These are phyloP conservation scores for Wickerhamomyces hampshirensis DNA, from an alignment of 805 yeast species.

Conservation along the genomic window DNA sequence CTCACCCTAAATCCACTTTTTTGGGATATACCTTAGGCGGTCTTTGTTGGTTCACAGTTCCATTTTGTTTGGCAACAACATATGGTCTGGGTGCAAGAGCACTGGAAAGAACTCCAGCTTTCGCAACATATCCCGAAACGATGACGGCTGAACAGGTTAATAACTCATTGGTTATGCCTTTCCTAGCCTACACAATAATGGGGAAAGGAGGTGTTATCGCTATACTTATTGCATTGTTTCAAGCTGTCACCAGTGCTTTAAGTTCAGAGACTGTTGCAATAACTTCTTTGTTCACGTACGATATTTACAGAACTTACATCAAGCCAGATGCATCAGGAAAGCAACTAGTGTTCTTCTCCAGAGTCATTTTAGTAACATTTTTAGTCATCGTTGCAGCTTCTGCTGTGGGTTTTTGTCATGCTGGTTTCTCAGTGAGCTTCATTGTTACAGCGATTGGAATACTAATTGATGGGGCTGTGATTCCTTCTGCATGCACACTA, in stretches of 20 bases:
- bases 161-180: conserved; percentile 63
- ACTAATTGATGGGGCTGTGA: too few species aligned
- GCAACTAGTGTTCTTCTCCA: too few species aligned
- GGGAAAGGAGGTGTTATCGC: conserved; percentile 86
- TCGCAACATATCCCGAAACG: conserved; percentile 45
- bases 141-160: too few species aligned
- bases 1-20: too few species aligned
- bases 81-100: conserved; percentile 75
- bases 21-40: too few species aligned
- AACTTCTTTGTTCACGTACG: conserved; percentile 76
- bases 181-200: conserved; percentile 60
- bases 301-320: conserved; percentile 71
- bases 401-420: too few species aligned
- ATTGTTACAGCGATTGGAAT: too few species aligned
- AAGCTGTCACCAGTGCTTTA: conserved; percentile 86
- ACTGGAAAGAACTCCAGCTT: conserved; percentile 55
- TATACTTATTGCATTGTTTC: conserved; percentile 65
- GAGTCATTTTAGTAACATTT: too few species aligned
- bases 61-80: conserved; percentile 70
- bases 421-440: too few species aligned
- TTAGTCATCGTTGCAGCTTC: too few species aligned
- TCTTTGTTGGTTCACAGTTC: conserved; percentile 89
- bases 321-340: conserved; percentile 73
- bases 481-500: too few species aligned
- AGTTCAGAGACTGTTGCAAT: conserved; percentile 84